Base-by-base conservation (phyloP, 2,329 filamentous ascomycete species). In the Colletotrichum noveboracense region DNA sequence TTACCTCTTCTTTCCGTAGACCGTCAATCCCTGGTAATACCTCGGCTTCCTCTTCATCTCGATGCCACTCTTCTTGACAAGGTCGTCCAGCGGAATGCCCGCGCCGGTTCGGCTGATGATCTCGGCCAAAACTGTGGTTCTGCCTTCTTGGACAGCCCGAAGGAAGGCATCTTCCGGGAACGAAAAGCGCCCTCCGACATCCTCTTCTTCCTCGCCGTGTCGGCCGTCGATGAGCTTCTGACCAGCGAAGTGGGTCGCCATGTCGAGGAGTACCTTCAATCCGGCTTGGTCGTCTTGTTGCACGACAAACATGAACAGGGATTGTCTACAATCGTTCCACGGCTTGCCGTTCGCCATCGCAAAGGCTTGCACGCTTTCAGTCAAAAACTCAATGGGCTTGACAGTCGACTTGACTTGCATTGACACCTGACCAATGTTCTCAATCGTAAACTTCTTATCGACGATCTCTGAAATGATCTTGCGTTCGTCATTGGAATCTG, bases 11-110 rank as follows among this genome's bases (percentile, higher is more conserved):
- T 91, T 92, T 4, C 95, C 94, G 77, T 94, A 92, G 2, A 97
- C 93, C 2, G 91, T 93, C 34, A 96, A 83, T 0, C 95, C 95
- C 82, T 94, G 93, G 80, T 97, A 97, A 82, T 91, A 94, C 21
- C 89, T 89, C 1, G 94, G 91, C 82, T 93, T 94, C 77, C 91
- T 86, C 69, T 91, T 87, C 65, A 93, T 82, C 79, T 93, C 89
- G 2, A 93, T 83, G 4, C 94, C 94, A 71, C 89, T 93, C 72
- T 90, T 90, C 83, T 93, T 90, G 58, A 94, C 89, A 7, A 97
- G 84, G 21, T 91, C 86, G 64, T 94, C 90, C 1, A 96, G 84
- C 0, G 94, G 93, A 75, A 96, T 89, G 2, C 94, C 94, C 6
- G 91, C 91, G 2, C 94, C 94, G 8, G 90, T 91, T 8, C 86